A percentile compares a stretch with the other conserved stretches of the same genome.
Conservation (phyloP, 1,139 yeast genomes). For the Protomyces gravidus region DNA sequence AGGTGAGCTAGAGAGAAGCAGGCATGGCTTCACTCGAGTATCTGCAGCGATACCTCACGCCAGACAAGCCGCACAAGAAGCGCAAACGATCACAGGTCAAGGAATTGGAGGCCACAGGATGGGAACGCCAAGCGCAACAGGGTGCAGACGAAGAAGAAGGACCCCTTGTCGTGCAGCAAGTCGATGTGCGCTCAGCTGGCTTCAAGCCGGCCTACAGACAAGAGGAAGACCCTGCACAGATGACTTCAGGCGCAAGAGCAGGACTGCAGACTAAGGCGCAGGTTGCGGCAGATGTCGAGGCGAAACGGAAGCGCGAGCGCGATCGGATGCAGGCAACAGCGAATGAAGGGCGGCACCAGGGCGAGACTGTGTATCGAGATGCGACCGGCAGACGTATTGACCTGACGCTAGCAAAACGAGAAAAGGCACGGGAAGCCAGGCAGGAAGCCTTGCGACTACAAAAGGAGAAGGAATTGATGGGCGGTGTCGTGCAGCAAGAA, state of each 20-base stretch:
- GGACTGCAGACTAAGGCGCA: constrained; percentile 49
- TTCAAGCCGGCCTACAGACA: constrained; percentile 30
- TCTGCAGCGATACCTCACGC: constrained; percentile 42
- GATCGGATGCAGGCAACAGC: constrained; percentile 37
- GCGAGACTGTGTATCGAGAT: constrained; percentile 58
- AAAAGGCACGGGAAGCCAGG: constrained; percentile 40
- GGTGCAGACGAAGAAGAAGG: constrained; percentile 16
- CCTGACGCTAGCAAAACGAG: constrained; percentile 37
- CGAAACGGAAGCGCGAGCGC: constrained; percentile 6
- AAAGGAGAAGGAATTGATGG: constrained; percentile 42
- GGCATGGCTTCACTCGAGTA: constrained; percentile 6
- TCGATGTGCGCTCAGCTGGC: constrained; percentile 29
- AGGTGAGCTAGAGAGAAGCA: too few species aligned
- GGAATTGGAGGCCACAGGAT: constrained; percentile 36
- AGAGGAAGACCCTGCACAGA: constrained; percentile 26
- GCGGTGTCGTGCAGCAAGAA: constrained; percentile 48
- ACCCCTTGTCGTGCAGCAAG: constrained; percentile 5
- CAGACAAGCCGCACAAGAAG: constrained; percentile 38
- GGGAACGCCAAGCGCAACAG: constrained; percentile 34
- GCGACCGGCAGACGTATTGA: constrained; percentile 52
- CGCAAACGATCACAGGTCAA: constrained; percentile 35
- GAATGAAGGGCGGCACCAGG: constrained; percentile 27
- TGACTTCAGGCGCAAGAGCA: constrained; percentile 46
- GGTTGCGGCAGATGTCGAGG: constrained; percentile 41
- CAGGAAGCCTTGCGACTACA: constrained; percentile 37